Conservation (phyloP, 306 rosid species). For the Prunus persica region Prunus_persica_NCBIv2 NC_034009.1:3480501-3481000, state of each 20-base stretch:
- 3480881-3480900: slow-evolving; percentile 9
- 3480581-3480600: background rate
- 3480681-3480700: background rate
- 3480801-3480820: slow-evolving; percentile 32
- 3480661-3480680: background rate
- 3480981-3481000: slow-evolving; percentile 63
- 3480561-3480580: background rate
- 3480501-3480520: slow-evolving; percentile 78
- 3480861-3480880: slow-evolving; percentile 1
- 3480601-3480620: background rate
- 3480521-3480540: slow-evolving; percentile 66
- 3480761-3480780: slow-evolving; percentile 76
- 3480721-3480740: slow-evolving; percentile 39
- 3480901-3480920: slow-evolving; percentile 88
- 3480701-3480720: slow-evolving; percentile 16
- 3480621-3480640: background rate
- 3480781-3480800: slow-evolving; percentile 87
- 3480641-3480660: background rate
- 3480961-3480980: slow-evolving; percentile 54
- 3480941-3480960: slow-evolving; percentile 57
- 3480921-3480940: slow-evolving; percentile 63
- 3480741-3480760: slow-evolving; percentile 72
- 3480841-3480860: background rate
- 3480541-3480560: slow-evolving; percentile 75
- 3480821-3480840: background rate